Evolutionary conservation across 257 asterid species (phyloP).

Genomic region (Nicotiana benthamiana): DNA sequence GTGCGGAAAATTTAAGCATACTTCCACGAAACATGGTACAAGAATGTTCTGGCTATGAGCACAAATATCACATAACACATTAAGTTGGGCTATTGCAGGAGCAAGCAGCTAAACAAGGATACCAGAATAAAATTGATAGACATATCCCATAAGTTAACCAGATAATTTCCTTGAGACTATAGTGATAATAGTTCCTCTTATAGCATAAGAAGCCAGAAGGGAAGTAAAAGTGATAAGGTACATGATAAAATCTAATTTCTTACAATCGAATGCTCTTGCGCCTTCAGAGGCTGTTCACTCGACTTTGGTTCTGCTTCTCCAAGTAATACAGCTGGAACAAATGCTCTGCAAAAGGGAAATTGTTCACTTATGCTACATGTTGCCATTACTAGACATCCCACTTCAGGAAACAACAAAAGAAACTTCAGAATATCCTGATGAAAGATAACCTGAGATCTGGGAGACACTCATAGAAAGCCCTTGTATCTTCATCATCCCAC

Average conservation of each 20-base stretch:
- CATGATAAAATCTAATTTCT: slow-evolving; percentile 14
- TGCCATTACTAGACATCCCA: neutral
- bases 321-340: slow-evolving; percentile 96
- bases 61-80: neutral
- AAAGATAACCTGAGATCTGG: slow-evolving; percentile 84
- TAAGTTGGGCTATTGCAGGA: neutral
- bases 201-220: slow-evolving; percentile 9
- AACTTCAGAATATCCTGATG: slow-evolving; percentile 7
- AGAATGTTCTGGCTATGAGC: neutral
- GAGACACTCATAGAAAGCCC: slow-evolving; percentile 88
- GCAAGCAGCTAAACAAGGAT: slow-evolving; percentile 3
- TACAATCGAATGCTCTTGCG: slow-evolving; percentile 70
- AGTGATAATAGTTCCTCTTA: slow-evolving; percentile 1
- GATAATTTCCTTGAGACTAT: neutral
- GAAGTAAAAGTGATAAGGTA: neutral
- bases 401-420: slow-evolving; percentile 14
- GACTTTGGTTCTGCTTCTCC: slow-evolving; percentile 85
- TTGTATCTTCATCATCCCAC: slow-evolving; percentile 99
- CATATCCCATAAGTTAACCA: neutral
- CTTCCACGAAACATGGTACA: neutral
- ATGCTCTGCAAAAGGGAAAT: slow-evolving; percentile 56
- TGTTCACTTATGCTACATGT: slow-evolving; percentile 1
- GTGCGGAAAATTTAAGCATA: neutral
- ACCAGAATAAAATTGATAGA: neutral
- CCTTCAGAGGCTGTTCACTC: slow-evolving; percentile 75